Percentiles rank a stretch among this genome's conserved stretches.
Conservation (phyloP, 140 eudicot genomes). For the Stevia rebaudiana region DNA sequence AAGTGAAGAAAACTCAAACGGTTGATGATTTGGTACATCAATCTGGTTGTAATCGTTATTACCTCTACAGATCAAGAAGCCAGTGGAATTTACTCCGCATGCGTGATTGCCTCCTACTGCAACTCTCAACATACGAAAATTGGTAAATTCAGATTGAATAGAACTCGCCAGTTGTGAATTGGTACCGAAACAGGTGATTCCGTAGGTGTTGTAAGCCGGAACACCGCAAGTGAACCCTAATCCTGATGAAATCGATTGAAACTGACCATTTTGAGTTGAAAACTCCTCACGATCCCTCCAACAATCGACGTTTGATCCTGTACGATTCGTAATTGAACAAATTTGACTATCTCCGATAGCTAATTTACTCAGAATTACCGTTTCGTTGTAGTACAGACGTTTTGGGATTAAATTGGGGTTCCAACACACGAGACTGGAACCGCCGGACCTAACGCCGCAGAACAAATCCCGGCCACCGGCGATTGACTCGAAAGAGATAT, state of each 20-base stretch:
- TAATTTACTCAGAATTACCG: slow-evolving; percentile 25
- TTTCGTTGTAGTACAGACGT: slow-evolving; percentile 44
- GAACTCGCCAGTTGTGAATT: slow-evolving; percentile 15
- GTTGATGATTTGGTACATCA: slow-evolving; percentile 39
- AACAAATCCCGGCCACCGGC: slow-evolving; percentile 59
- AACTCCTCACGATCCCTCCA: slow-evolving; percentile 47
- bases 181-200: slow-evolving; percentile 59
- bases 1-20: slow-evolving; percentile 39
- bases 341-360: slow-evolving; percentile 57
- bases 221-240: slow-evolving; percentile 67
- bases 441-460: slow-evolving; percentile 63
- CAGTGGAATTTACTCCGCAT: slow-evolving; percentile 62
- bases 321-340: slow-evolving; percentile 46
- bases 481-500: slow-evolving; percentile 51
- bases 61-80: slow-evolving; percentile 64
- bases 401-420: slow-evolving; percentile 41
- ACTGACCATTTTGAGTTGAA: slow-evolving; percentile 10
- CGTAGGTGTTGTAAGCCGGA: neutral
- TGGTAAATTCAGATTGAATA: slow-evolving; percentile 39
- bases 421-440: slow-evolving; percentile 59
- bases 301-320: slow-evolving; percentile 33
- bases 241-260: slow-evolving; percentile 56
- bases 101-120: slow-evolving; percentile 62
- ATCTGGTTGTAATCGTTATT: slow-evolving; percentile 36
- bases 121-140: slow-evolving; percentile 42